phyloP scores from a whole-genome alignment of 2,329 filamentous ascomycete species.

The Colletotrichum sp. region DNA sequence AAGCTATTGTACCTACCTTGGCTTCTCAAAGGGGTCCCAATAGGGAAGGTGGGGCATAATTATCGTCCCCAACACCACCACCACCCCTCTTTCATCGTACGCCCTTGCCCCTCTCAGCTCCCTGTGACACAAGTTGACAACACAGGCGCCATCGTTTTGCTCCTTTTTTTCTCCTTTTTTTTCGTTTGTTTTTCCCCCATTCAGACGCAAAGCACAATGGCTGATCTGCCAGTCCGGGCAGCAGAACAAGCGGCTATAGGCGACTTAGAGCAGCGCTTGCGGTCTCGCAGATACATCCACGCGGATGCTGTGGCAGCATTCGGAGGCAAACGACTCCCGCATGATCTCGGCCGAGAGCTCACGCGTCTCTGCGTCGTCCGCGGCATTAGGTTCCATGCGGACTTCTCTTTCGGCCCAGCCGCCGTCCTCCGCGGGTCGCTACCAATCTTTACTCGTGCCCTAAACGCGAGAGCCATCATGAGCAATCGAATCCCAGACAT shows the following conservation, averaged over 20 bases:
- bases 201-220: not conserved
- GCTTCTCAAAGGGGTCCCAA: too few species aligned
- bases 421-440: not conserved
- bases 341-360: not conserved
- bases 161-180: too few species aligned
- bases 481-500: constrained; percentile 35
- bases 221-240: not conserved
- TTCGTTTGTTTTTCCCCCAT: too few species aligned
- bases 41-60: too few species aligned
- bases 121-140: too few species aligned
- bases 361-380: not conserved
- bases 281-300: not conserved
- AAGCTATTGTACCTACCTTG: too few species aligned
- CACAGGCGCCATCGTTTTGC: too few species aligned
- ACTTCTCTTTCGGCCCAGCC: not conserved
- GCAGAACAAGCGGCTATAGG: not conserved
- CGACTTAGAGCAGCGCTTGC: not conserved
- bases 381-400: not conserved
- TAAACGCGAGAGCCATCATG: constrained; percentile 40
- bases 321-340: not conserved
- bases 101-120: too few species aligned
- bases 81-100: too few species aligned
- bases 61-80: too few species aligned
- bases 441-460: not conserved
- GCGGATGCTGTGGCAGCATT: not conserved